Base-by-base conservation (phyloP, 2,329 filamentous ascomycete species). In the Phaeoacremonium minimum region DNA sequence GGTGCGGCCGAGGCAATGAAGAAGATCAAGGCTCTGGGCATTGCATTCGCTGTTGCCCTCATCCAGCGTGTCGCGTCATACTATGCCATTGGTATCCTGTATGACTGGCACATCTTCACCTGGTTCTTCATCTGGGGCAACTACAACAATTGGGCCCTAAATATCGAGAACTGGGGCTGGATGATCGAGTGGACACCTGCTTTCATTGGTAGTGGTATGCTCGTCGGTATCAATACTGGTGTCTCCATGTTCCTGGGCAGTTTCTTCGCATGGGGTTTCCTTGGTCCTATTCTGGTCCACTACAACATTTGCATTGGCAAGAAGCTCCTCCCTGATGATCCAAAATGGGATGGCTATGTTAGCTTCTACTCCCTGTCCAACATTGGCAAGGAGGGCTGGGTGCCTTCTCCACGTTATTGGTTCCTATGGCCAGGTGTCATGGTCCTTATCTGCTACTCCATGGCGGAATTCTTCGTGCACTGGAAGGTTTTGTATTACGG, bases 91-190 rank as follows among this genome's bases (percentile, higher is more conserved):
- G 76, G 76, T 19, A 72, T 80, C 41, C 58, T 80, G 11, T 80
- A 73, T 63, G 72, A 75, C 48, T 75, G 71, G 70, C 71, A 72
- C 43, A 50, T 67, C 36, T 71, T 71, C 51, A 69, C 67, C 29
- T 68, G 64, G 63, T 67, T 78, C 47, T 75, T 66, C 49, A 73
- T 74, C 50, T 77, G 73, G 72, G 63, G 29, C 69, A 22, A 33
- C 18, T 26, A 26, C 22, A 26, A 9, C 22, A 28, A 65, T 45
- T 57, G 56, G 30, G 73, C 73, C 5, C 57, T 78, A 40, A 61
- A 65, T 36, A 64, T 73, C 12, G 75, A 79, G 57, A 75, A 67
- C 43, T 80, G 73, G 74, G 71, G 71, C 33, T 79, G 74, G 75
- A 60, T 65, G 45, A 60, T 76, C 36, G 73, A 78, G 47, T 75